A percentile compares a stretch with the other conserved stretches of the same genome.
These are phyloP conservation scores for Pyrenochaeta sp. DNA, from an alignment of 2,329 filamentous ascomycete genomes.

Conservation along the genomic window DNA sequence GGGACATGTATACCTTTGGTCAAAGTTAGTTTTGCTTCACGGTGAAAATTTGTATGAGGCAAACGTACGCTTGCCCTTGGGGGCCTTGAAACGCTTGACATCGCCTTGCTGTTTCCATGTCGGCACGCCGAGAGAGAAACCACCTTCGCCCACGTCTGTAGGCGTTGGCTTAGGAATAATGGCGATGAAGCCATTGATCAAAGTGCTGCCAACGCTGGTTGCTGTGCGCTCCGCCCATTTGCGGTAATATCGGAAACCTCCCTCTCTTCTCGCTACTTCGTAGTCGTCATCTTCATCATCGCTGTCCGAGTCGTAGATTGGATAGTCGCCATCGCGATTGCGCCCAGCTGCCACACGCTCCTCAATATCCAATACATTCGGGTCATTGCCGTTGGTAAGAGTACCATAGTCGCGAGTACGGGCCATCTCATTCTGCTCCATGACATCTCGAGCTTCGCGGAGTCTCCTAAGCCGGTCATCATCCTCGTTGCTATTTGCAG, in stretches of 20 bases:
- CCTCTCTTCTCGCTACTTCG: slow-evolving; percentile 78
- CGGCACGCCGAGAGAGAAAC: slow-evolving; percentile 56
- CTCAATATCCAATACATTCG: slow-evolving; percentile 74
- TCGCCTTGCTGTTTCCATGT: slow-evolving; percentile 49
- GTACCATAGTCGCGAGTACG: slow-evolving; percentile 59
- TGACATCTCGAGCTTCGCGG: slow-evolving; percentile 59
- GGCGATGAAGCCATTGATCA: slow-evolving; percentile 33
- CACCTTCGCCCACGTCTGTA: slow-evolving; percentile 53
- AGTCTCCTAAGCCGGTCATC: slow-evolving; percentile 58
- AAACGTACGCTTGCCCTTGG: slow-evolving; percentile 71
- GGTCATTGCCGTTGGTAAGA: slow-evolving; percentile 45
- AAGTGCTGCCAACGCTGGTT: slow-evolving; percentile 53
- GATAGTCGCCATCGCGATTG: slow-evolving; percentile 74
- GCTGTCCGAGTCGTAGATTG: slow-evolving; percentile 89
- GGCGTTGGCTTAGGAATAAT: slow-evolving; percentile 53
- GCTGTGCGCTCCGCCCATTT: slow-evolving; percentile 62
- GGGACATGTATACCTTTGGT: slow-evolving; percentile 84
- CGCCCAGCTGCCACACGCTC: slow-evolving; percentile 76
- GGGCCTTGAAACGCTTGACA: slow-evolving; percentile 70
- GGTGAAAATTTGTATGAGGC: too few species aligned
- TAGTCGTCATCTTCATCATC: slow-evolving; percentile 79
- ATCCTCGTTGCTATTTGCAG: slow-evolving; percentile 45
- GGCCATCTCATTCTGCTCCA: slow-evolving; percentile 60
- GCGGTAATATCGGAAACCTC: slow-evolving; percentile 78
- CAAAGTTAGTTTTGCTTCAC: slow-evolving; percentile 11